These are phyloP conservation scores for Brassica balearica DNA, from an alignment of 441 rosid genomes.

Conservation along the genomic window DNA sequence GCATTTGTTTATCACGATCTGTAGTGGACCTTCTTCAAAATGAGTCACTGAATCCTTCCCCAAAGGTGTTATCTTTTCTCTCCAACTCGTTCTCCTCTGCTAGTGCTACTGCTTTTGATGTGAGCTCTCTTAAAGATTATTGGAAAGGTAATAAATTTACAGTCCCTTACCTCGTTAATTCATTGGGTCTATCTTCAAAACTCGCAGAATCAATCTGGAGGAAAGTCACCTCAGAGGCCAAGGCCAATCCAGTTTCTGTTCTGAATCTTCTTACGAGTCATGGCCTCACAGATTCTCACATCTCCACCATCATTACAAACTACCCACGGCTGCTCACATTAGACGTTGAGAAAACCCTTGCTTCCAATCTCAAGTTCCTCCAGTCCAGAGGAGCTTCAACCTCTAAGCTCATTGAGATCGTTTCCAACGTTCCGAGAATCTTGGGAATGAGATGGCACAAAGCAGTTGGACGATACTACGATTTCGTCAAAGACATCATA, in stretches of 20 bases:
- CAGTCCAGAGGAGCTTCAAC: slow-evolving; percentile 42
- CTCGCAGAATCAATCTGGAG: slow-evolving; percentile 35
- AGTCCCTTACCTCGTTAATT: slow-evolving; percentile 22
- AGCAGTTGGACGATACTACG: neutral
- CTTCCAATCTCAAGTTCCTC: slow-evolving; percentile 44
- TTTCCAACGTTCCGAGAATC: slow-evolving; percentile 21
- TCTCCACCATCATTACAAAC: slow-evolving; percentile 33
- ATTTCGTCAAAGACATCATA: slow-evolving; percentile 15
- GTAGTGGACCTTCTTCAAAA: neutral
- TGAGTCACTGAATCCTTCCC: neutral
- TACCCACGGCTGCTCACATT: slow-evolving; percentile 34
- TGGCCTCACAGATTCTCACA: slow-evolving; percentile 45
- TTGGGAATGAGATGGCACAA: neutral
- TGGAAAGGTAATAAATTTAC: slow-evolving; percentile 20
- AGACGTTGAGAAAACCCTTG: slow-evolving; percentile 26
- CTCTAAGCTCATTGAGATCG: slow-evolving; percentile 26
- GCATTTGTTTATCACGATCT: neutral
- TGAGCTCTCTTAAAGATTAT: slow-evolving; percentile 1
- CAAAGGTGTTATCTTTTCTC: neutral
- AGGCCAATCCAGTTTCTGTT: slow-evolving; percentile 31
- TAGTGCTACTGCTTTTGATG: neutral
- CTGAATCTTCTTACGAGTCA: slow-evolving; percentile 33
- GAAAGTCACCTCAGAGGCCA: neutral
- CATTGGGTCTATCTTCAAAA: neutral
- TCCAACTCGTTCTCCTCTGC: slow-evolving; percentile 5